Base-by-base conservation (phyloP, 2,329 filamentous ascomycete species). In the Colletotrichum liaoningense region DNA sequence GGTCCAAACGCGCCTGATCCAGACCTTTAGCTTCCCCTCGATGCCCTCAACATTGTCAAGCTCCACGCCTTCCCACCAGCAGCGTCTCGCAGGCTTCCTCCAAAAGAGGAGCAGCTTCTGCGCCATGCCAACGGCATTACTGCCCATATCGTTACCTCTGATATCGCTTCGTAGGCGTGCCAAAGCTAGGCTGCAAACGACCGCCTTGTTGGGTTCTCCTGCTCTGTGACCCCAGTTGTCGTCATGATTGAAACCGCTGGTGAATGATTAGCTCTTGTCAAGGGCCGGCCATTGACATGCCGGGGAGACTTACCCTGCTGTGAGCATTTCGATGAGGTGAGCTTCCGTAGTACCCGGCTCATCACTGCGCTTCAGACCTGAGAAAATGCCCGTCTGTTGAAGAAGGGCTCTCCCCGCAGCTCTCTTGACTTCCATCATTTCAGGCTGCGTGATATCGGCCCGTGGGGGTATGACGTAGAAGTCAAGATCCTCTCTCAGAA, bases 51-150 rank as follows among this genome's bases (percentile, higher is more conserved):
- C 94, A 76, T 94, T 89, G 22, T 97, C 91, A 57, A 99, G 88
- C 82, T 98, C 95, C 49, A 99, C 93, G 28, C 97, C 97, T 83
- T 99, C 97, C 97, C 97, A 99, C 97, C 97, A 99, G 87, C 97
- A 99, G 82, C 97, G 90, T 74, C 97, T 88, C 16, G 97, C 97
- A 19, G 97, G 97, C 84, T 99, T 99, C 77, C 97, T 91, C 97
- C 97, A 99, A 87, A 99, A 99, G 4, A 99, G 89, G 16, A 99
- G 88, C 59, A 99, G 89, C 85, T 99, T 99, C 83, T 99, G 97
- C 14, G 97, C 97, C 97, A 99, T 99, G 65, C 96, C 96, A 22
- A 98, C 95, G 0, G 95, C 93, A 81, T 92, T 95, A 77, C 89
- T 92, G 64, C 94, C 87, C 85, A 91, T 89, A 73, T 93, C 91